phyloP scores from a whole-genome alignment of 352 stramenopile species.

The Globisporangium emineosum region DNA sequence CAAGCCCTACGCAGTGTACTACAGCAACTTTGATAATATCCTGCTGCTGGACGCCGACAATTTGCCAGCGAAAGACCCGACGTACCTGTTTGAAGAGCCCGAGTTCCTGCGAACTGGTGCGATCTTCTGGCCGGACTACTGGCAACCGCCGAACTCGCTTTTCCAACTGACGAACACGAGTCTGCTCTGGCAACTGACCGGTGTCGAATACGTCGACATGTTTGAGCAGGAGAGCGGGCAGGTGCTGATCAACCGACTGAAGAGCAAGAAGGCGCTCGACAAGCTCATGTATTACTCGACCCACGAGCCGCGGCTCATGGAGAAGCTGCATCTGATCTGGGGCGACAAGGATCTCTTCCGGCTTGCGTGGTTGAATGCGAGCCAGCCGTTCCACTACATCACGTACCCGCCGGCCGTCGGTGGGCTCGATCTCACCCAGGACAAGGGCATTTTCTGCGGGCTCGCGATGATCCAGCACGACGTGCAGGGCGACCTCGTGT shows the following conservation, averaged over 20 bases:
- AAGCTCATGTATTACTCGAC: conserved; percentile 88
- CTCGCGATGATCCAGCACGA: conserved; percentile 88
- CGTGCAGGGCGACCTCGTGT: conserved; percentile 76
- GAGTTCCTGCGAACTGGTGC: conserved; percentile 73
- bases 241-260: conserved; percentile 79
- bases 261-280: conserved; percentile 69
- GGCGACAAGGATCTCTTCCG: conserved; percentile 87
- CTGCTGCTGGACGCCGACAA: conserved; percentile 84
- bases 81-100: conserved; percentile 79
- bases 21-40: conserved; percentile 84
- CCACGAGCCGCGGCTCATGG: conserved; percentile 60
- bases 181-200: conserved; percentile 75
- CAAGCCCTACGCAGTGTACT: conserved; percentile 85
- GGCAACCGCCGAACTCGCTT: conserved; percentile 77
- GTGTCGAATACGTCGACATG: conserved; percentile 70
- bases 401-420: conserved; percentile 64
- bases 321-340: conserved; percentile 79
- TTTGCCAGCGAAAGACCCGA: conserved; percentile 73
- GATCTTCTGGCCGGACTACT: conserved; percentile 87
- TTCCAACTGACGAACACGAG: conserved; percentile 76
- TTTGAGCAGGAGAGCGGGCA: conserved; percentile 87
- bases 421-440: conserved; percentile 58
- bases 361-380: conserved; percentile 76
- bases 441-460: conserved; percentile 79
- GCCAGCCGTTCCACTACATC: conserved; percentile 79